phyloP scores from a whole-genome alignment of 1,284 basidiomycete genomes.

The Xanthoconium separans region DNA sequence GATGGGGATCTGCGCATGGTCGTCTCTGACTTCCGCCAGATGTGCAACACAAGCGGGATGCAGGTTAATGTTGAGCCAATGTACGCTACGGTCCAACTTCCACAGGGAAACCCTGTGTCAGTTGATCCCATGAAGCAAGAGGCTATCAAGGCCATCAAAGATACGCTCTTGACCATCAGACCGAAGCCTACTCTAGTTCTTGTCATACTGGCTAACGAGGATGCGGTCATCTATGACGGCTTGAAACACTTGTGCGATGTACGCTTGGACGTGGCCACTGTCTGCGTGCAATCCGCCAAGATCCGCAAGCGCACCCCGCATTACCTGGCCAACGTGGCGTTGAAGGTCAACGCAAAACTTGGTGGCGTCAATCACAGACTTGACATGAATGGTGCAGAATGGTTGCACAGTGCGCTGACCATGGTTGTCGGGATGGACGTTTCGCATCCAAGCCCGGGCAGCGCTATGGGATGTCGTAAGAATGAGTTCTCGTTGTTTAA shows the following conservation, averaged over 20 bases:
- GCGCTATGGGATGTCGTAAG: neutral
- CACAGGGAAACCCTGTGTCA: neutral
- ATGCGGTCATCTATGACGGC: neutral
- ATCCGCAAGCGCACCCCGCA: neutral
- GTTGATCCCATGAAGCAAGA: neutral
- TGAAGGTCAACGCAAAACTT: neutral
- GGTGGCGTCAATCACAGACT: constrained; percentile 2
- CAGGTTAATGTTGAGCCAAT: neutral
- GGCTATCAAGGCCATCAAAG: neutral
- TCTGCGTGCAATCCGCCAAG: neutral
- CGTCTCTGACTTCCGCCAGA: neutral
- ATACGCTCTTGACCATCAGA: neutral
- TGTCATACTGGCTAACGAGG: neutral
- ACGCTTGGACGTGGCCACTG: neutral
- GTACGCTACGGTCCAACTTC: neutral
- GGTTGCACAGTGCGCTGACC: neutral
- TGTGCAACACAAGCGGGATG: neutral
- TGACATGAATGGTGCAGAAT: neutral
- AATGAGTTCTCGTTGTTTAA: neutral
- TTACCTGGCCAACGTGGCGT: neutral
- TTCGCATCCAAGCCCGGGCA: neutral
- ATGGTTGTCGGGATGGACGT: neutral
- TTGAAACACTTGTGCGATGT: constrained; percentile 2
- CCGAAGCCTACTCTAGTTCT: neutral
- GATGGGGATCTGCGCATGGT: neutral